Base-by-base conservation (phyloP, 73 alveolate genomes). In the Paramecium caudatum region DNA sequence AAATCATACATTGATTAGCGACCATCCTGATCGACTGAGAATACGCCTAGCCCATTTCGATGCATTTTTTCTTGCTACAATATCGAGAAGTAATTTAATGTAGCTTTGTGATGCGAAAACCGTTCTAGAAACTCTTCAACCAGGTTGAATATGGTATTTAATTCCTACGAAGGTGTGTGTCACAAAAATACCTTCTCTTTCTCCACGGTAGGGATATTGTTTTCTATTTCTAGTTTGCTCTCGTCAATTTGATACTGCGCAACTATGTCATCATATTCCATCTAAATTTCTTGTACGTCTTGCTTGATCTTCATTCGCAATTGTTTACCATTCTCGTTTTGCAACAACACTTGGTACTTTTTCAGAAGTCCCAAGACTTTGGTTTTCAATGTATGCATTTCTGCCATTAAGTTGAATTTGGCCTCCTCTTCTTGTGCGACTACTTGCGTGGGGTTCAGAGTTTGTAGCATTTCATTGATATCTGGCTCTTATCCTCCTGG, bases 11-110 rank as follows among this genome's bases (percentile, higher is more conserved):
- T 37, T 10, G 88, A 74, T 74, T 37, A 43, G 36, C 88, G 36
- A 13, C 46, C 88, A 19, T 74, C 43, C 3, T 37, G 25, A n/a
- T 74, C 88, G 43, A 21, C 69, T 17, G 88, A 8, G 19, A 74
- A 74, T 41, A 74, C 32, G 3, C 88, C 88, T 13, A 74, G 21
- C 16, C 88, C 88, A 74, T 74, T 74, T 74, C 88, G 62, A 74
- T 23, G 17, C 65, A 74, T 37, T 74, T 74, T 74, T 5, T 74
- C 63, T 45, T 74, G 21, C 43, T 74, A 45, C 10, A 74, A 21
- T 39, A 74, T 23, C 19, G 88, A 74, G 32, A 74, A 74, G 43
- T 74, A 41, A 8, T 74, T 74, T 25, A 74, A 39, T 4, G 46
- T 45, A 3, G 88, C 88, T 74, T 45, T 37, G 19, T 37, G 62